Evolutionary conservation across 1,284 basidiomycete species (phyloP), one percentile per base, ranked within the genome.

Genomic region (Testicularia cyperi): DNA sequence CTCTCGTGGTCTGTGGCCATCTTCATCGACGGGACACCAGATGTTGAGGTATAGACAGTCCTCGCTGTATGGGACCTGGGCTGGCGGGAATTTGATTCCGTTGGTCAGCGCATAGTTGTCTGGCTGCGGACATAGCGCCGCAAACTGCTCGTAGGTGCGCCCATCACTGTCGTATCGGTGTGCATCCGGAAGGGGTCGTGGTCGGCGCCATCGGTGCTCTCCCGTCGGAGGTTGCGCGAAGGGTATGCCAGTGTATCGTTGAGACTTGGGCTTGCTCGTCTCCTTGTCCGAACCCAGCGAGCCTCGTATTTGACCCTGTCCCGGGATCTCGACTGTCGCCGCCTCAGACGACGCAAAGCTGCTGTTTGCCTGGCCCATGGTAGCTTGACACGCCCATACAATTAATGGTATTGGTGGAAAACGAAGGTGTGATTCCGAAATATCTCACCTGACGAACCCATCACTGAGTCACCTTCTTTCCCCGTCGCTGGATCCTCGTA

Each of bases 41-140:
- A 63, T 39, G 31, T 63, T 66, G 29, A 66, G 63, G 30, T 62
- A 57, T 23, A 66, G 53, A 15, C 63, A 66, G 32, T 66, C 63
- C 23, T 66, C 63, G 33, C 34, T 51, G 38, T 7, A 24, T 22
- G 12, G 33, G 28, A 7, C 23, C 15, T 13, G 34, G 21, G n/a
- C 12, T 4, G 36, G 45, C n/a, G 12, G 49, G 6, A 43, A 8
- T 1, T 44, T 47, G 41, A 49, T n/a, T 25, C 47, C 40, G 23
- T 49, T 53, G 13, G 43, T 48, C 3, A 57, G 38, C 0, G 38
- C 43, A 26, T 65, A 62, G 39, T 53, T 53, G 32, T 41, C 40
- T 8, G 55, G 37, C 20, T 63, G 58, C 1, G 40, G 45, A 37
- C 54, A 42, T 25, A 28, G 34, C 9, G 15, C 6, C 3, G 44